Base-by-base conservation (phyloP, 1,284 basidiomycete species). In the Puccinia polysora region DNA sequence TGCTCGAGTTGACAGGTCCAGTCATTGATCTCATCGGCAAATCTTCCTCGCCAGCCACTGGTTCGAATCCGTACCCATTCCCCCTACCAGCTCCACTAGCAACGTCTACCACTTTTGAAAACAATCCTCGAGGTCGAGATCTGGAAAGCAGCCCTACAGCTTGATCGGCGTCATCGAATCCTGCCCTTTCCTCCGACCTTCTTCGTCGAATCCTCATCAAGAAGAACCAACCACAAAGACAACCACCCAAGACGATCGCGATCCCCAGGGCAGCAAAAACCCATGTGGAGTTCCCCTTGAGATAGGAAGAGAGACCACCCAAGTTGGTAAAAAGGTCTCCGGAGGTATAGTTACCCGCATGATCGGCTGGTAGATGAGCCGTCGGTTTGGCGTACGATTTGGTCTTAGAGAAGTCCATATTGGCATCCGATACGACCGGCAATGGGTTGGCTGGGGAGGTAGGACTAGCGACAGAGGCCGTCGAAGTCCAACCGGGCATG, bases 321-420 rank as follows among this genome's bases (percentile, higher is more conserved):
- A 74, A 28, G 49, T 69, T 32, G 47, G 73, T 47, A 34, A 75
- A 62, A 40, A 64, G 12, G 74, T 74, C 58, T 18, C 63, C 74
- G 70, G 28, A 65, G 74, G 43, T 76, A 74, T 0, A 76, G 25
- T 80, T 81, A 23, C 79, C 77, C n/a, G 80, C 90, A 78, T 96
- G 94, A 79, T 97, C 89, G 8, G 83, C 86, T 1, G 95, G 94
- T 2, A 98, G 86, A 76, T 88, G 86, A 6, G 84, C 87, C 0
- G 95, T 98, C 0, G 95, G 95, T 80, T 94, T 95, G 0, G 88
- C 81, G 75, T 87, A 84, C 56, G 86, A 83, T 76, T 87, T 89
- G 2, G 85, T 86, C 18, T 78, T 74, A 14, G 72, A 74, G 30
- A 82, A 78, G 8, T 82, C 43, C 84, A 69, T 73, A 74, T 59